These are phyloP conservation scores for Strigomonas culicis DNA, from an alignment of 208 protist species.

Conservation along the genomic window DNA sequence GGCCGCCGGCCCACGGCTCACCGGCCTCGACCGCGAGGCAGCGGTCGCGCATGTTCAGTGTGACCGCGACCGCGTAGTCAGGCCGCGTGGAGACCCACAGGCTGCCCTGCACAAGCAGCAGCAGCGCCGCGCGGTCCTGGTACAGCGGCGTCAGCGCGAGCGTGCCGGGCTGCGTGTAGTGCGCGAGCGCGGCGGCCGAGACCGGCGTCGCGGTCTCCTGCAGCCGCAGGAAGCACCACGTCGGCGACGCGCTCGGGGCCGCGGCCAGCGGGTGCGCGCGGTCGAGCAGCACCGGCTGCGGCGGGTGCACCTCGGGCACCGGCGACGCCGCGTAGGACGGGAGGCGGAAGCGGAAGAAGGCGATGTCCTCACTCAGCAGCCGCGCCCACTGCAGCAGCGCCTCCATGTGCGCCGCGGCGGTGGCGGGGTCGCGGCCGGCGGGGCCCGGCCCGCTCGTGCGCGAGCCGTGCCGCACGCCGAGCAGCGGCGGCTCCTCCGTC, in stretches of 20 bases:
- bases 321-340: neutral
- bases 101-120: constrained; percentile 37
- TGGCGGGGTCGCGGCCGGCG: neutral
- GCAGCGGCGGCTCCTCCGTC: no score
- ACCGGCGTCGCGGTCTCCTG: constrained; percentile 16
- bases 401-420: neutral
- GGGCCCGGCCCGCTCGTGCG: no score
- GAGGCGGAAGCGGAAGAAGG: neutral
- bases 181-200: constrained; percentile 29
- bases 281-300: neutral
- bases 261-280: neutral
- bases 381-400: neutral
- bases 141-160: constrained; percentile 12
- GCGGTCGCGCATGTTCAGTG: constrained; percentile 27
- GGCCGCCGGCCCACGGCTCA: constrained; percentile 17
- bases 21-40: constrained; percentile 54
- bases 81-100: constrained; percentile 50
- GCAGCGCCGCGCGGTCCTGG: neutral
- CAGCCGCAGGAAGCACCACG: no score
- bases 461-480: no score
- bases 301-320: neutral
- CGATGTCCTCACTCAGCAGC: neutral
- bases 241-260: neutral
- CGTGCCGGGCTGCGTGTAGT: constrained; percentile 26
- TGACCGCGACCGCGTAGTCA: constrained; percentile 22